phyloP scores from a whole-genome alignment of 2,329 filamentous ascomycete species.

The Myriangium duriaei region DNA sequence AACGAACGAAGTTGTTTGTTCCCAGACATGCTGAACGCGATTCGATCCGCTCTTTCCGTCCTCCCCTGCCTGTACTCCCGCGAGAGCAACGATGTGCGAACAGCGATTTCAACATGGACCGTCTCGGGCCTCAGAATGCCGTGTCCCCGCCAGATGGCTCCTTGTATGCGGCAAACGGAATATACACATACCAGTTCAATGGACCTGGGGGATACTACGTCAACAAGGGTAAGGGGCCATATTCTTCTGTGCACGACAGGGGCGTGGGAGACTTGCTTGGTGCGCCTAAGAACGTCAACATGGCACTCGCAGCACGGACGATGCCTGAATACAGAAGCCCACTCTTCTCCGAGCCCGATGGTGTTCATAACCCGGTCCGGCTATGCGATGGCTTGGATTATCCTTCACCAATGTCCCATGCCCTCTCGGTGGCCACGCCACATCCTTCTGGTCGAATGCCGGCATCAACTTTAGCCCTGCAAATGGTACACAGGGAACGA shows the following conservation, averaged over 20 bases:
- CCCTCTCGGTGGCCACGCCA: no score
- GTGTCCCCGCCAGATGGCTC: background rate
- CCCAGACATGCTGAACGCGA: constrained; percentile 6
- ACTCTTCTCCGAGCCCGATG: background rate
- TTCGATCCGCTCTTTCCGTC: constrained; percentile 6
- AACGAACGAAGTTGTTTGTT: background rate
- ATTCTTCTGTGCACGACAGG: background rate
- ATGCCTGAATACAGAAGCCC: constrained; percentile 2
- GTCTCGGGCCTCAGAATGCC: background rate
- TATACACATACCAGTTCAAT: constrained; percentile 1
- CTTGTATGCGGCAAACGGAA: background rate
- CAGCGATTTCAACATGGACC: constrained; percentile 8
- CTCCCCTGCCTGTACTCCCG: constrained; percentile 4
- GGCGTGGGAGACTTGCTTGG: background rate
- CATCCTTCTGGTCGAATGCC: no score
- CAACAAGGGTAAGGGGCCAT: background rate
- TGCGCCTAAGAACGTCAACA: constrained; percentile 5
- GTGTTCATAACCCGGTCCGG: background rate
- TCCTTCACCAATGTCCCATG: constrained; percentile 4
- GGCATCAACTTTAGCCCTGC: no score
- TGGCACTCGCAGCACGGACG: constrained; percentile 1
- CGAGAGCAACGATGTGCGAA: constrained; percentile 3
- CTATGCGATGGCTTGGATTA: constrained; percentile 2
- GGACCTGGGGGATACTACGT: background rate
- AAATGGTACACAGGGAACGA: no score